phyloP scores from a whole-genome alignment of 495 filamentous ascomycete species.

The Umbilicaria muhlenbergii region DNA sequence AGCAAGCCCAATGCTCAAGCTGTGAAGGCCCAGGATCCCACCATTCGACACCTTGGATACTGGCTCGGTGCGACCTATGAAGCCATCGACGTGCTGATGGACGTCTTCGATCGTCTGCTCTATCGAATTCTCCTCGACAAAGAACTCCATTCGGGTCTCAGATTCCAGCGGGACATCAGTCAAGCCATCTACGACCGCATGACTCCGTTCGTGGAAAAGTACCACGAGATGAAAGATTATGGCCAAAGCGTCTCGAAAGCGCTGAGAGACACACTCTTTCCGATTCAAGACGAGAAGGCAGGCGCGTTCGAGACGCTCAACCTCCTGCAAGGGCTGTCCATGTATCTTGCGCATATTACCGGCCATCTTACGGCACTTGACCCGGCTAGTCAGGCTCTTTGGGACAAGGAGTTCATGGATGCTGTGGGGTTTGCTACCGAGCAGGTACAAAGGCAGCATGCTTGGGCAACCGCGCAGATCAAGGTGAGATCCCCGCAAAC shows the following conservation, averaged over 20 bases:
- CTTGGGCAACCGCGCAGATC: conserved; percentile 2
- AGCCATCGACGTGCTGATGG: conserved; percentile 5
- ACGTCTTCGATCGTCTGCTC: conserved; percentile 7
- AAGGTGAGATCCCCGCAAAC: too few species aligned
- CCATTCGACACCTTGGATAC: conserved; percentile 4
- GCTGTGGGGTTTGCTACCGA: conserved; percentile 2
- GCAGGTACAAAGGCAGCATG: conserved; percentile 5
- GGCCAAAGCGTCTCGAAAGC: not conserved
- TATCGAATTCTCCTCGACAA: conserved; percentile 5
- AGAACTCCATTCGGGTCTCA: conserved; percentile 8
- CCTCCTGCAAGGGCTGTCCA: not conserved
- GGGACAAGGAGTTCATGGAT: conserved; percentile 7
- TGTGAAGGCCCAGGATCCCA: not conserved
- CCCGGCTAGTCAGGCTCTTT: conserved; percentile 9
- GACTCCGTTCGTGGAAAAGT: conserved; percentile 2
- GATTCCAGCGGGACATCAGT: conserved; percentile 3
- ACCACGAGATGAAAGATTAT: conserved; percentile 8
- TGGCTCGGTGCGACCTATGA: conserved; percentile 10
- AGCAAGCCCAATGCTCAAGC: not conserved
- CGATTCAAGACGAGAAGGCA: not conserved
- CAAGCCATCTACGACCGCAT: not conserved
- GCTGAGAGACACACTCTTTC: conserved; percentile 2
- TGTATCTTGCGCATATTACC: conserved; percentile 8
- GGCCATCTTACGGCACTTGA: conserved; percentile 4
- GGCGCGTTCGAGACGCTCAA: too few species aligned